Base-by-base conservation (phyloP, 495 filamentous ascomycete species). In the Penicillium tannophilum region DNA sequence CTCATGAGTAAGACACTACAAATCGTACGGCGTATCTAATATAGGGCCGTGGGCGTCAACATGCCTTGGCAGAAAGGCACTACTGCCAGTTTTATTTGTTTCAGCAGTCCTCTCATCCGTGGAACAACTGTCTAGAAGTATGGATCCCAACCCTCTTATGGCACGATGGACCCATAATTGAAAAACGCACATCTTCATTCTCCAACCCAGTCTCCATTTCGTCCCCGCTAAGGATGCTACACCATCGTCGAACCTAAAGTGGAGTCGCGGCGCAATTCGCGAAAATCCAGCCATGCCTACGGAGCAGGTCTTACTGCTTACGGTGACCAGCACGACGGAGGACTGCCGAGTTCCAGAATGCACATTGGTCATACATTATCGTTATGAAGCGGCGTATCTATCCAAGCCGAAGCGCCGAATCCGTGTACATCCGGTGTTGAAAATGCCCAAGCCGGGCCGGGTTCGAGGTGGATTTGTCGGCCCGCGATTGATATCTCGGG, bases 401-500 rank as follows among this genome's bases (percentile, higher is more conserved):
- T 43, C 41, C 42, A 44, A 9, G 20, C 42, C 42, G 42, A 23
- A 17, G n/a, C 42, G 14, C 39, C 39, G 14, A 17, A 41, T 4
- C 43, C 20, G 19, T 16, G n/a, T 54, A 11, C 24, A 53, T 53
- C 28, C 50, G 19, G 9, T 16, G 3, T 19, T n/a, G 33, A 12
- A 51, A 14, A 26, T 33, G 33, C 0, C 24, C 52, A 19, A 9
- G 17, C 23, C 46, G 46, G 49, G 30, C n/a, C 49, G 49, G 17
- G 4, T 36, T 52, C 19, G 17, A 30, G 26, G 33, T 36, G n/a
- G 30, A 39, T 52, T 12, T 50, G 4, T 26, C 51, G 55, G 60
- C 55, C 60, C 60, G 55, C 39, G 45, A 54, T 56, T 26, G 36
- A 52, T 41, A 54, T 52, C 17, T 17, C 23, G 57, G 35, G 24